Evolutionary conservation across 2,329 filamentous ascomycete genomes (phyloP).

Genomic region (Paracamarosporium sp.): DNA sequence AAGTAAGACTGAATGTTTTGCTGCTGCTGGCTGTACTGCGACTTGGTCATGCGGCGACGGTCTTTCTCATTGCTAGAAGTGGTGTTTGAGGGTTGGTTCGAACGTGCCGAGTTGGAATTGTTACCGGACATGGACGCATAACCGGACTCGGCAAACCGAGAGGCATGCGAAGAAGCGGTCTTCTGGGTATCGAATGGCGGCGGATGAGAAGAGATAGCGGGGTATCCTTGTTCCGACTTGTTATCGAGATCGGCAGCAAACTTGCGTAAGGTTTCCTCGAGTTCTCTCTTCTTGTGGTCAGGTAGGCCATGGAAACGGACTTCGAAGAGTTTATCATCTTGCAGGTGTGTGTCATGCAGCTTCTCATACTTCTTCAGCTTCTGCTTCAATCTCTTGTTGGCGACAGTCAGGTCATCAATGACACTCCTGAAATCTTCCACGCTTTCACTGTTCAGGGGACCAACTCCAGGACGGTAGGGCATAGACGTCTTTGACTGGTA

Average conservation of each 20-base stretch:
- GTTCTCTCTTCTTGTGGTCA: slow-evolving; percentile 74
- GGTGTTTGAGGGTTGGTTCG: slow-evolving; percentile 27
- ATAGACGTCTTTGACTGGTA: slow-evolving; percentile 23
- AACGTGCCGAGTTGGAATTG: slow-evolving; percentile 48
- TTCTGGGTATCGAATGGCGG: slow-evolving; percentile 62
- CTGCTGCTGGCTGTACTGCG: slow-evolving; percentile 42
- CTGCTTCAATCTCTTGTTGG: slow-evolving; percentile 80
- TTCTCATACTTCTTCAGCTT: slow-evolving; percentile 75
- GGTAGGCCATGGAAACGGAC: slow-evolving; percentile 79
- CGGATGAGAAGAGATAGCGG: slow-evolving; percentile 38
- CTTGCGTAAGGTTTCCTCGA: slow-evolving; percentile 75
- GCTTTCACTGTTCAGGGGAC: slow-evolving; percentile 61
- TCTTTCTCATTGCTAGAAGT: slow-evolving; percentile 32
- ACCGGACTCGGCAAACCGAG: slow-evolving; percentile 59
- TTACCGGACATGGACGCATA: slow-evolving; percentile 67
- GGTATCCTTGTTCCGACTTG: slow-evolving; percentile 24
- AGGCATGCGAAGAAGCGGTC: slow-evolving; percentile 66
- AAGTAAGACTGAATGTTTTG: slow-evolving; percentile 72
- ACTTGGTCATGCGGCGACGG: slow-evolving; percentile 34
- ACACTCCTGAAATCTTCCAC: slow-evolving; percentile 80
- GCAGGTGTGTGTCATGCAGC: slow-evolving; percentile 68
- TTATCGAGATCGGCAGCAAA: slow-evolving; percentile 71
- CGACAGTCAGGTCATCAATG: slow-evolving; percentile 85
- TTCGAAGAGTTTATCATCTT: slow-evolving; percentile 82
- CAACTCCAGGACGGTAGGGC: slow-evolving; percentile 42